Conservation (phyloP, 139 green algal genomes). For the Ettlia oleoabundans region DNA sequence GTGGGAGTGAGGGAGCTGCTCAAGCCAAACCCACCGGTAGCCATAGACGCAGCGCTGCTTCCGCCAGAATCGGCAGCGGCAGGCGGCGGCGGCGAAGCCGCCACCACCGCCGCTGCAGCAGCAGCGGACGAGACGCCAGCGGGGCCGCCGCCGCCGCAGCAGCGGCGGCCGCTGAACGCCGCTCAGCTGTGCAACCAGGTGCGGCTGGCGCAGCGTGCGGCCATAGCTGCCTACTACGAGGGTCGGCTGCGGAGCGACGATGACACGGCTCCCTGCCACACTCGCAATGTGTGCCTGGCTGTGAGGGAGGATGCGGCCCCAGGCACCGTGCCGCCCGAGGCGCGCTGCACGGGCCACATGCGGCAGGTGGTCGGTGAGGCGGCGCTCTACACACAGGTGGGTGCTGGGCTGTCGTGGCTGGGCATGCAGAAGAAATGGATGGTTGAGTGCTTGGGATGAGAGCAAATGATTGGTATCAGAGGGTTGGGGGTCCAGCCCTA, state of each 20-base stretch:
- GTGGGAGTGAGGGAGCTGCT: constrained; percentile 53
- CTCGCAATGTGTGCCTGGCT: constrained; percentile 59
- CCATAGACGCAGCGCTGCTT: constrained; percentile 34
- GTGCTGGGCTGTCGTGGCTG: no score
- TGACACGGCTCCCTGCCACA: constrained; percentile 58
- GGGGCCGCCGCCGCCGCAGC: background rate
- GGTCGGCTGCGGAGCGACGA: constrained; percentile 73
- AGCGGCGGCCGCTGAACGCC: constrained; percentile 29
- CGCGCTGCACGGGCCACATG: constrained; percentile 47
- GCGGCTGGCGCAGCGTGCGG: constrained; percentile 42
- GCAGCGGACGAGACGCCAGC: background rate
- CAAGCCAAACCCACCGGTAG: constrained; percentile 26
- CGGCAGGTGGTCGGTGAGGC: constrained; percentile 52
- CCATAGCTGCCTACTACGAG: constrained; percentile 69
- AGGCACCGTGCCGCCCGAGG: constrained; percentile 32
- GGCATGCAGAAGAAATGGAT: no score
- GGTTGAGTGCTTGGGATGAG: no score
- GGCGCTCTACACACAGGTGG: constrained; percentile 73
- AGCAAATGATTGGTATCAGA: no score
- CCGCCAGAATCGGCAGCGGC: no score
- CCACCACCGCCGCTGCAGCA: background rate
- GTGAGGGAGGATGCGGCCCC: constrained; percentile 13
- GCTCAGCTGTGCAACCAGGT: constrained; percentile 84
- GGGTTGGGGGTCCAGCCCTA: no score
- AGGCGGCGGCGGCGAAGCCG: background rate